Percentiles rank a stretch among this genome's conserved stretches.
phyloP scores from a whole-genome alignment of 2,329 filamentous ascomycete species.

The Grosmannia clavigera region DNA sequence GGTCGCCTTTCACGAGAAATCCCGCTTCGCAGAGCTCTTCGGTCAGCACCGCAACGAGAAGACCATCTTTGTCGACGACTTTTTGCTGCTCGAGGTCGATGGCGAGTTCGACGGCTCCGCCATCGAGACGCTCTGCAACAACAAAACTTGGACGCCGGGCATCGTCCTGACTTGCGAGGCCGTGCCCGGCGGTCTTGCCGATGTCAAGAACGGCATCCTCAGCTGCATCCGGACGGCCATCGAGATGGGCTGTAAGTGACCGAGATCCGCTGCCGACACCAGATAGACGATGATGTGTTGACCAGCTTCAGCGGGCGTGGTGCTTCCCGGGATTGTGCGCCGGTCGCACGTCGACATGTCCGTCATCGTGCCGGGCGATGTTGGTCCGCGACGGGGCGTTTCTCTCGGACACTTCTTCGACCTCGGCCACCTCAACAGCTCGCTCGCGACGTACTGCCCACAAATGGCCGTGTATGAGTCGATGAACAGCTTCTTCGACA shows the following conservation, averaged over 20 bases:
- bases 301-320: constrained; percentile 19
- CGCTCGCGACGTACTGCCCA: constrained; percentile 21
- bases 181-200: constrained; percentile 29
- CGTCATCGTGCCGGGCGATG: constrained; percentile 13
- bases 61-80: constrained; percentile 21
- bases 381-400: constrained; percentile 17
- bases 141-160: constrained; percentile 25
- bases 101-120: constrained; percentile 19
- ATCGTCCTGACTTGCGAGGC: constrained; percentile 30
- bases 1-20: constrained; percentile 1
- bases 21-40: constrained; percentile 12
- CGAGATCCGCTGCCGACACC: too few species aligned
- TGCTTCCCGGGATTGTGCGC: constrained; percentile 23
- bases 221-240: constrained; percentile 33
- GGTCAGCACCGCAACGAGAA: constrained; percentile 20
- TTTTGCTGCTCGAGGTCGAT: constrained; percentile 21
- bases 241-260: constrained; percentile 29
- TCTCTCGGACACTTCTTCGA: constrained; percentile 24
- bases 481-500: constrained; percentile 22
- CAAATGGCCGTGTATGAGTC: constrained; percentile 23
- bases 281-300: background rate
- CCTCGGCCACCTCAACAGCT: constrained; percentile 17
- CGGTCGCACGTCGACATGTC: constrained; percentile 20
- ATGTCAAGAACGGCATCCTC: constrained; percentile 31
- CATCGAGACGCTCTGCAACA: constrained; percentile 22